phyloP scores from a whole-genome alignment of 805 yeast species.

The Saturnispora sekii region DNA sequence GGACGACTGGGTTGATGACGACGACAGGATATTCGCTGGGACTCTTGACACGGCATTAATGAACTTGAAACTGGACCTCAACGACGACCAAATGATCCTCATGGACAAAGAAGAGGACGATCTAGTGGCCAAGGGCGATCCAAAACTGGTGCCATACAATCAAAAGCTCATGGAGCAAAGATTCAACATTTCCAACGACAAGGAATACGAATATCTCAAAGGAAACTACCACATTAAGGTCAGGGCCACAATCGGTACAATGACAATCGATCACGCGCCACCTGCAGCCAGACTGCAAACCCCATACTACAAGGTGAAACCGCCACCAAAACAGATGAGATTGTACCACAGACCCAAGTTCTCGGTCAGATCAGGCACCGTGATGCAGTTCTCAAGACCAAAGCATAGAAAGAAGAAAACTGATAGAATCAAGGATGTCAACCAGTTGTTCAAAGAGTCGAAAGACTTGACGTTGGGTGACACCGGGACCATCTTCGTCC shows the following conservation, averaged over 20 bases:
- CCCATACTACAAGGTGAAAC: conserved; percentile 78
- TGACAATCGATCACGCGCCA: conserved; percentile 82
- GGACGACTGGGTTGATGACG: conserved; percentile 40
- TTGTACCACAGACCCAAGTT: conserved; percentile 75
- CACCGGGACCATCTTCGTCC: conserved; percentile 60
- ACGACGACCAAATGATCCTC: conserved; percentile 74
- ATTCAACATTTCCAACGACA: conserved; percentile 83
- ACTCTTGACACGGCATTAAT: conserved; percentile 27
- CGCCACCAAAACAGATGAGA: conserved; percentile 59
- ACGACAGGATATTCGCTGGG: conserved; percentile 71
- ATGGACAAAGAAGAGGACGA: conserved; percentile 31
- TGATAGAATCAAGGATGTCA: conserved; percentile 75
- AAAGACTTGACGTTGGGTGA: conserved; percentile 80
- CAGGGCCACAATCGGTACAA: conserved; percentile 83
- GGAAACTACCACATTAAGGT: conserved; percentile 86
- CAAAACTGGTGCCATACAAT: conserved; percentile 39
- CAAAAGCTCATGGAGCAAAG: conserved; percentile 48
- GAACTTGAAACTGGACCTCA: conserved; percentile 61
- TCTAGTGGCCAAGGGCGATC: conserved; percentile 5
- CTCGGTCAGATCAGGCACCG: conserved; percentile 66
- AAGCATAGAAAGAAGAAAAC: conserved; percentile 77
- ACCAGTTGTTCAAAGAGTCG: conserved; percentile 61
- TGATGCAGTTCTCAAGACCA: conserved; percentile 63
- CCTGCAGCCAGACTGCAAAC: conserved; percentile 83
- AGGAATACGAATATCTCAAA: conserved; percentile 70